Base-by-base conservation (phyloP, 2,329 filamentous ascomycete species). In the Zopfia rhizophila region DNA sequence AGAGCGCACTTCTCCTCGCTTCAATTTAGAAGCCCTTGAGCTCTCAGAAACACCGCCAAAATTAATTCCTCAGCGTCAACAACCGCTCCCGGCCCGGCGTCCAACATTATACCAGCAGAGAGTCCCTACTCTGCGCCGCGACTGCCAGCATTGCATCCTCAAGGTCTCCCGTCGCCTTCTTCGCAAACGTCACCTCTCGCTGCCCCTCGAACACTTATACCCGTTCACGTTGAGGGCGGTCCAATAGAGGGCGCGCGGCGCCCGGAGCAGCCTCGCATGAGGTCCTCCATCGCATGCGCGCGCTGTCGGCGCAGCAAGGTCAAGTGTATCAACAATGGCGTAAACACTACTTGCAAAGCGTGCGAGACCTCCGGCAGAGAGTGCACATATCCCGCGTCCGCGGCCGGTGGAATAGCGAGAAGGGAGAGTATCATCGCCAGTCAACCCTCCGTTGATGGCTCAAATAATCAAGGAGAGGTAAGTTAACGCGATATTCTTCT, bases 261-360 rank as follows among this genome's bases (percentile, higher is more conserved):
- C 47, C 42, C 57, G 33, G 56, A 65, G 37, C 60, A 63, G 47
- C 49, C 53, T 46, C 70, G 75, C 45, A 88, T 91, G 82, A 82
- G 90, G 58, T 91, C 89, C 33, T 90, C 87, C 63, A 90, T 93
- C 65, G 89, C 90, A 35, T 94, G 90, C 72, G 78, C 83, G 51
- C 81, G 84, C 53, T 93, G 90, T 67, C 82, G 90, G 46, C 84
- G 84, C 61, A 91, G 88, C 67, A 95, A 94, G 74, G 90, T 93
- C 67, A 93, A 93, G 73, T 95, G 90, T 75, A 85, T 90, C 70
- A 94, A 94, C 72, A 82, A 83, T 57, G 89, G 89, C 49, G 82
- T 86, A 45, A 82, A 82, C 51, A 86, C 84, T 12, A 84, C 83
- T 12, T 95, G 90, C 75, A 84, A 89, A 52, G 85, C 85, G 10